phyloP scores from a whole-genome alignment of 148 eudicot genomes.

The Fagopyrum tataricum region DNA sequence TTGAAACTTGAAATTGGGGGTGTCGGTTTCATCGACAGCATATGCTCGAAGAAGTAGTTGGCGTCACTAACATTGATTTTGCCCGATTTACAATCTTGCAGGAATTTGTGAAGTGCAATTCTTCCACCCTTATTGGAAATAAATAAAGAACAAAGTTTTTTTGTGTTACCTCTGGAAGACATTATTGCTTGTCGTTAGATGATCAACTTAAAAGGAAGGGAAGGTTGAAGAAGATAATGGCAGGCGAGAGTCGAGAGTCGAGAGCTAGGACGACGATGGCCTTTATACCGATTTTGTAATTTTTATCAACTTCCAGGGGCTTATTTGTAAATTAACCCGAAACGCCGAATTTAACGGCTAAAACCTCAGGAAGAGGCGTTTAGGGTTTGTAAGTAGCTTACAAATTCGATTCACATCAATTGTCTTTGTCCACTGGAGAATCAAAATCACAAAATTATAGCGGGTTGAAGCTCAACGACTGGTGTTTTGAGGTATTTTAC shows the following conservation, averaged over 20 bases:
- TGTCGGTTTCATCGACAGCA: conserved; percentile 21
- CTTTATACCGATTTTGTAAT: too few species aligned
- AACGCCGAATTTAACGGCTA: too few species aligned
- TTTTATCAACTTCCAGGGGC: too few species aligned
- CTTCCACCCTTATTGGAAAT: not conserved
- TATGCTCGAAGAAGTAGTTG: conserved; percentile 14
- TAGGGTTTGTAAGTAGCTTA: too few species aligned
- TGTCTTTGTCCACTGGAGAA: too few species aligned
- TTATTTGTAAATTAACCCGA: too few species aligned
- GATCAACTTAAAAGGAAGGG: too few species aligned
- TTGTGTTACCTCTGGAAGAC: not conserved
- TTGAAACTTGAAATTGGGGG: conserved; percentile 21
- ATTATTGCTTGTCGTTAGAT: not conserved
- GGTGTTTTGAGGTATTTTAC: not conserved
- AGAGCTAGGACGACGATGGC: too few species aligned
- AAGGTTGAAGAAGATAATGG: too few species aligned
- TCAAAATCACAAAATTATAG: not conserved
- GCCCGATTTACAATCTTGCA: conserved; percentile 23
- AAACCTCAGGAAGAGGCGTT: too few species aligned
- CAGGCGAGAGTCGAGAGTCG: too few species aligned
- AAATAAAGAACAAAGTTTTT: not conserved
- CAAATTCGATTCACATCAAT: too few species aligned
- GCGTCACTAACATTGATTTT: conserved; percentile 16
- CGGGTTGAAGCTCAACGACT: not conserved
- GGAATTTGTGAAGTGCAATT: conserved; percentile 12